A percentile compares a stretch with the other conserved stretches of the same genome.
phyloP scores from a whole-genome alignment of 2,329 filamentous ascomycete species.

The Colletotrichum phormii region DNA sequence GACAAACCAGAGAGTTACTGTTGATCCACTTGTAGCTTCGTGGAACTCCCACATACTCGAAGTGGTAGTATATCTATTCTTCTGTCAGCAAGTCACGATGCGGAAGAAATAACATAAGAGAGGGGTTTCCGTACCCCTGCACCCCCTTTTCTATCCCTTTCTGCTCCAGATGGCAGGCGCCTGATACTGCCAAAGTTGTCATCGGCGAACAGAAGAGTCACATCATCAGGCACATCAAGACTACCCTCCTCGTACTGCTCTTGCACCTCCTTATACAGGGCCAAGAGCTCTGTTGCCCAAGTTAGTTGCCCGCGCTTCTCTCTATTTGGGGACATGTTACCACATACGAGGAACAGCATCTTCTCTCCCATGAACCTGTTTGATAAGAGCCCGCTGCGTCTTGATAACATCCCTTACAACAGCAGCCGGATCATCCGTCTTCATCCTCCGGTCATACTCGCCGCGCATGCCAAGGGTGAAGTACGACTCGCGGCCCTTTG shows the following conservation, averaged over 20 bases:
- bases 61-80: slow-evolving; percentile 60
- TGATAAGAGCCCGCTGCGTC: slow-evolving; percentile 65
- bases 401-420: slow-evolving; percentile 65
- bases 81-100: too few species aligned
- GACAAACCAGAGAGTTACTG: slow-evolving; percentile 64
- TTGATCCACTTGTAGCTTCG: slow-evolving; percentile 73
- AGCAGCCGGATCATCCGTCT: slow-evolving; percentile 60
- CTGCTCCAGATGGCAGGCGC: slow-evolving; percentile 64
- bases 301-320: not conserved
- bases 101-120: too few species aligned
- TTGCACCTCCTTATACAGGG: slow-evolving; percentile 75
- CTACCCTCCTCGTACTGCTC: slow-evolving; percentile 69
- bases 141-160: slow-evolving; percentile 65
- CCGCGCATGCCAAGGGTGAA: slow-evolving; percentile 72
- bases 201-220: slow-evolving; percentile 72
- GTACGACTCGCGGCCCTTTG: slow-evolving; percentile 67
- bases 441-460: slow-evolving; percentile 65
- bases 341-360: slow-evolving; percentile 56
- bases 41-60: slow-evolving; percentile 72
- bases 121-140: too few species aligned
- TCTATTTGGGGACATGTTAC: not conserved
- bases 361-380: slow-evolving; percentile 59
- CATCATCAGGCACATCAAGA: slow-evolving; percentile 68
- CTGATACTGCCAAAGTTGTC: slow-evolving; percentile 73
- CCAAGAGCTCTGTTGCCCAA: slow-evolving; percentile 63